Conservation (phyloP, 371 early-diverging fungal species). For the Globomyces sp. region DNA sequence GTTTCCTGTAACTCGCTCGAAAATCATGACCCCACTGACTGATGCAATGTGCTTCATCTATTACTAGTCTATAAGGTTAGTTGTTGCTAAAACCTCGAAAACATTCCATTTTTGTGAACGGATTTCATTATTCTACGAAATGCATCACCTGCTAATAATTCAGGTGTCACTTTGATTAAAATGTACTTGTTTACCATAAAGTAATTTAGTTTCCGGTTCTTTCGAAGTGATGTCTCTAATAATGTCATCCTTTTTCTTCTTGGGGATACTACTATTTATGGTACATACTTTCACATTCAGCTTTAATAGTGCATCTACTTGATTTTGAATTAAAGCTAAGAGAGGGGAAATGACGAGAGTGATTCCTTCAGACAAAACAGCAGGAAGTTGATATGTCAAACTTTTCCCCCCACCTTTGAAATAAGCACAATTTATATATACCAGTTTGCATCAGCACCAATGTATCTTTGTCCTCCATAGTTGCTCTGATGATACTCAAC, state of each 20-base stretch:
- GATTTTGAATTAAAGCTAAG: constrained; percentile 40
- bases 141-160: constrained; percentile 39
- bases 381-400: constrained; percentile 48
- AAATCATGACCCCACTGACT: constrained; percentile 54
- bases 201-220: constrained; percentile 35
- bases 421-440: not conserved
- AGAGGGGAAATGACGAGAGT: constrained; percentile 48
- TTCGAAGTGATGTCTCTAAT: constrained; percentile 26
- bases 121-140: constrained; percentile 31
- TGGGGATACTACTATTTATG: constrained; percentile 39
- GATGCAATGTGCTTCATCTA: constrained; percentile 55
- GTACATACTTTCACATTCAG: constrained; percentile 35
- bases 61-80: constrained; percentile 30
- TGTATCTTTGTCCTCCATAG: constrained; percentile 34
- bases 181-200: constrained; percentile 28
- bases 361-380: constrained; percentile 37
- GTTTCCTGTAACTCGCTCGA: constrained; percentile 39
- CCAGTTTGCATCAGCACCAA: constrained; percentile 46
- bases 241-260: constrained; percentile 29
- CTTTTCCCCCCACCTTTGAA: constrained; percentile 41
- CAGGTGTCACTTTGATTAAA: constrained; percentile 36
- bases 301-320: constrained; percentile 39
- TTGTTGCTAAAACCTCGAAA: constrained; percentile 9
- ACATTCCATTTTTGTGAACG: constrained; percentile 26
- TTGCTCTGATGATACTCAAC: constrained; percentile 31